These are phyloP conservation scores for Aquilaria malaccensis DNA, from an alignment of 345 rosid species.

Conservation along the genomic window DNA sequence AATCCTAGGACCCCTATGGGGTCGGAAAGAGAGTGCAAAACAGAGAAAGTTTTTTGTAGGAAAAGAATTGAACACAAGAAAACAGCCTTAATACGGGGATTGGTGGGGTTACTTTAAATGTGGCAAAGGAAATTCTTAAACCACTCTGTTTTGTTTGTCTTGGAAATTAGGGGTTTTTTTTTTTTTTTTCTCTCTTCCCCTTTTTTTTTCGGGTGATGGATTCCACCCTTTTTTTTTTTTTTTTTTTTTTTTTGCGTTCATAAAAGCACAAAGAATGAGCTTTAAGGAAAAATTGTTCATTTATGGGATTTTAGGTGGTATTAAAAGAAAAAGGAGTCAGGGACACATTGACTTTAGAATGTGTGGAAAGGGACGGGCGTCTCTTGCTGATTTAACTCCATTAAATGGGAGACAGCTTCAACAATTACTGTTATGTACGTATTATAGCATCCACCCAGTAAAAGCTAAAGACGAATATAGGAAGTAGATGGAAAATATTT, in stretches of 20 bases:
- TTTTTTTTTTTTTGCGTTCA: slow-evolving; percentile 13
- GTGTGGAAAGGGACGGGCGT: slow-evolving; percentile 34
- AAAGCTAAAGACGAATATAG: too few relatives aligned
- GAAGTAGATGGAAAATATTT: too few relatives aligned
- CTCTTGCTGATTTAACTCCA: slow-evolving; percentile 11
- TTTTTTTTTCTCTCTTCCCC: slow-evolving; percentile 17
- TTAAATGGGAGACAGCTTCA: slow-evolving; percentile 6
- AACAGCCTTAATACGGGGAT: neutral
- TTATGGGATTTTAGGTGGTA: slow-evolving; percentile 4
- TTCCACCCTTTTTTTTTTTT: slow-evolving; percentile 23
- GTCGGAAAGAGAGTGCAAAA: slow-evolving; percentile 21
- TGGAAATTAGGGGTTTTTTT: slow-evolving; percentile 9
- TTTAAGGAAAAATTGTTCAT: slow-evolving; percentile 1
- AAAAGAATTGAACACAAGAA: slow-evolving; percentile 4
- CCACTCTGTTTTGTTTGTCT: neutral
- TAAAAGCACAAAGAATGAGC: slow-evolving; percentile 13
- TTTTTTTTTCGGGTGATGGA: slow-evolving; percentile 10
- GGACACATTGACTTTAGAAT: slow-evolving; percentile 27
- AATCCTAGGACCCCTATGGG: slow-evolving; percentile 21
- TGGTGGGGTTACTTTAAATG: slow-evolving; percentile 19
- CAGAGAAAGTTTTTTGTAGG: slow-evolving; percentile 20
- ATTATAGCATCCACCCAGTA: too few relatives aligned
- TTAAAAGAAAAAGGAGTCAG: neutral
- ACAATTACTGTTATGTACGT: too few relatives aligned
- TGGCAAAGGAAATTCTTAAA: slow-evolving; percentile 21